A percentile compares a stretch with the other conserved stretches of the same genome.
These are phyloP conservation scores for Xylaria hypoxylon DNA, from an alignment of 2,329 filamentous ascomycete genomes.

Conservation along the genomic window DNA sequence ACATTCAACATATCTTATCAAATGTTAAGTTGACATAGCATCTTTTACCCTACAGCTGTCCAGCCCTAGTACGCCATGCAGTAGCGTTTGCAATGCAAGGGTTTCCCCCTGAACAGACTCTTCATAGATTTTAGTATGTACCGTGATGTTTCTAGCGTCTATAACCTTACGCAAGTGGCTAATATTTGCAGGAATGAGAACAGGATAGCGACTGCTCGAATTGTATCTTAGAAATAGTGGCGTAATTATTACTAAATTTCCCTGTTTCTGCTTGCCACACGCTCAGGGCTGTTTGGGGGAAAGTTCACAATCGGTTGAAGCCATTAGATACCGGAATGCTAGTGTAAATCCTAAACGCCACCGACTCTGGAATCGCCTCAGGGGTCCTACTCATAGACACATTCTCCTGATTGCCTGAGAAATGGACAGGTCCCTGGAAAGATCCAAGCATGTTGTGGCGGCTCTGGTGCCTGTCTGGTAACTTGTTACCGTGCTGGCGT, in stretches of 20 bases:
- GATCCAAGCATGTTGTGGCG: constrained; percentile 5
- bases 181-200: too few species aligned
- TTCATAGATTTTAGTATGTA: background rate
- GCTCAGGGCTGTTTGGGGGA: too few species aligned
- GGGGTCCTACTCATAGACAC: background rate
- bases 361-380: background rate
- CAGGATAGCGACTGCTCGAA: too few species aligned
- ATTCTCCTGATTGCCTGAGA: background rate
- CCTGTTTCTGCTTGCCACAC: too few species aligned
- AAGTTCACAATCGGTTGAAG: background rate
- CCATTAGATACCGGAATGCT: background rate
- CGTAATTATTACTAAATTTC: too few species aligned
- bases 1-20: too few species aligned
- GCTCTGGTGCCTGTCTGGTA: background rate
- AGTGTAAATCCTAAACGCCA: background rate
- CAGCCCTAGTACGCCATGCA: background rate
- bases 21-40: background rate
- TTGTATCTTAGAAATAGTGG: too few species aligned
- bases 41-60: background rate
- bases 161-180: too few species aligned
- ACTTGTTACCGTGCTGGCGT: constrained; percentile 6
- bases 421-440: background rate
- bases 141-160: too few species aligned
- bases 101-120: background rate
- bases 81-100: background rate